A percentile compares a stretch with the other conserved stretches of the same genome.
Conservation (phyloP, 345 rosid species). For the Noccaea bulbosa region DNA sequence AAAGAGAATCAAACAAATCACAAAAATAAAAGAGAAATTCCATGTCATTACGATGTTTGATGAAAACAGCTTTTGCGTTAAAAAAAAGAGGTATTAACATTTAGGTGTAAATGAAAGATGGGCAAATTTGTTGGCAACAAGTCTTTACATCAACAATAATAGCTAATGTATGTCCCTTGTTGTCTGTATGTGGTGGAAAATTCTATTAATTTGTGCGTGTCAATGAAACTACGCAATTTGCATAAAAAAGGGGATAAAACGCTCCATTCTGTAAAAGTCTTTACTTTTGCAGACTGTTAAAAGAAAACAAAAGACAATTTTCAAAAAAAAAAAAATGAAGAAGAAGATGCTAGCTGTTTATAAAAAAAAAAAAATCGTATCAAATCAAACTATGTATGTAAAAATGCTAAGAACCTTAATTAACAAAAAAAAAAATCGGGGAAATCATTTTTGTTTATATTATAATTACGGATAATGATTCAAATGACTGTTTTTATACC, state of each 20-base stretch:
- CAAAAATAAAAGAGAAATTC: background rate
- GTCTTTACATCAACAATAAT: no score
- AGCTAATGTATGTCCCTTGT: conserved; percentile 19
- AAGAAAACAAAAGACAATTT: background rate
- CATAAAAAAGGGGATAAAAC: background rate
- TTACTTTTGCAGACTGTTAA: conserved; percentile 25
- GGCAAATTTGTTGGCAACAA: no score
- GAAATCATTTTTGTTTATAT: no score
- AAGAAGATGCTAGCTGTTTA: conserved; percentile 6
- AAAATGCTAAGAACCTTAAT: conserved; percentile 16
- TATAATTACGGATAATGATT: conserved; percentile 16
- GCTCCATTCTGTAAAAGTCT: conserved; percentile 7
- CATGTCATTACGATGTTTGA: conserved; percentile 25
- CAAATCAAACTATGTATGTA: conserved; percentile 10
- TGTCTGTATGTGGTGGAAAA: conserved; percentile 24
- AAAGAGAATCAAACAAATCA: conserved; percentile 13
- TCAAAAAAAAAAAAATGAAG: background rate
- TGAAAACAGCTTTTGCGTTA: conserved; percentile 30
- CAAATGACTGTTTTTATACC: conserved; percentile 38
- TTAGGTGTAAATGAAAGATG: no score
- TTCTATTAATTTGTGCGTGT: background rate
- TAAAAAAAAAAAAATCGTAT: background rate
- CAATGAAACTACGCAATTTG: no score
- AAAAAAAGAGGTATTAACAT: no score
- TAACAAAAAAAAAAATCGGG: background rate